Conservation (phyloP, 768 basidiomycete species). For the Trametes punicea region DNA sequence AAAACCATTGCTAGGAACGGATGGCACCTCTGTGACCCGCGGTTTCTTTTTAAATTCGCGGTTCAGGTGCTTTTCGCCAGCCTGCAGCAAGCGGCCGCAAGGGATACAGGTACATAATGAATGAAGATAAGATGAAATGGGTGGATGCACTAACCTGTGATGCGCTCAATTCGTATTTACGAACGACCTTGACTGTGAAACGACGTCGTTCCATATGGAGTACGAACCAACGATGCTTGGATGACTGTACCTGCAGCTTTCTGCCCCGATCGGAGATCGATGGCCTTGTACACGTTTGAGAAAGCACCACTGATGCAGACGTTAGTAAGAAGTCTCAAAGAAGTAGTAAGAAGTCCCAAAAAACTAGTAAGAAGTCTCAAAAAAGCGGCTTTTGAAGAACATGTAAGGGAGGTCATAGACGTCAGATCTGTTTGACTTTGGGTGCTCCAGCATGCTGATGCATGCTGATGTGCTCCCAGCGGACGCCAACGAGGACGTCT, state of each 20-base stretch:
- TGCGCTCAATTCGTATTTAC: slow-evolving; percentile 87
- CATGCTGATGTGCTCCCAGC: too few species aligned
- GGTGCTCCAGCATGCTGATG: too few species aligned
- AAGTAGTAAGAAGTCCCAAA: too few species aligned
- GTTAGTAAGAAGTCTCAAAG: too few species aligned
- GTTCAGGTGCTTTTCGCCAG: slow-evolving; percentile 91
- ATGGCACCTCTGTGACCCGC: slow-evolving; percentile 92
- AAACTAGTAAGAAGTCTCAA: too few species aligned
- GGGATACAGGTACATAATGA: slow-evolving; percentile 24
- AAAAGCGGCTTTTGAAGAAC: too few species aligned
- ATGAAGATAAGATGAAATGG: slow-evolving; percentile 20
- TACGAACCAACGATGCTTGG: slow-evolving; percentile 23
- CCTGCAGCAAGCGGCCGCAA: slow-evolving; percentile 44
- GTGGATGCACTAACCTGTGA: slow-evolving; percentile 70
- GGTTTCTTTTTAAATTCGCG: slow-evolving; percentile 95
- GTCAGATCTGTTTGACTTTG: too few species aligned
- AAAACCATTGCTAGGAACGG: slow-evolving; percentile 19
- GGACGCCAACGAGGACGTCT: too few species aligned
- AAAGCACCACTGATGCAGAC: slow-evolving; percentile 75
- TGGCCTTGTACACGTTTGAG: slow-evolving; percentile 96
- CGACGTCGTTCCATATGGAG: not conserved
- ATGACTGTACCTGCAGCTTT: slow-evolving; percentile 74
- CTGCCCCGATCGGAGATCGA: slow-evolving; percentile 68
- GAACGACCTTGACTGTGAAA: slow-evolving; percentile 84
- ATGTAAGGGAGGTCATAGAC: too few species aligned